These are phyloP conservation scores for Candolleomyces eurysporus DNA, from an alignment of 768 basidiomycete species.

Conservation along the genomic window DNA sequence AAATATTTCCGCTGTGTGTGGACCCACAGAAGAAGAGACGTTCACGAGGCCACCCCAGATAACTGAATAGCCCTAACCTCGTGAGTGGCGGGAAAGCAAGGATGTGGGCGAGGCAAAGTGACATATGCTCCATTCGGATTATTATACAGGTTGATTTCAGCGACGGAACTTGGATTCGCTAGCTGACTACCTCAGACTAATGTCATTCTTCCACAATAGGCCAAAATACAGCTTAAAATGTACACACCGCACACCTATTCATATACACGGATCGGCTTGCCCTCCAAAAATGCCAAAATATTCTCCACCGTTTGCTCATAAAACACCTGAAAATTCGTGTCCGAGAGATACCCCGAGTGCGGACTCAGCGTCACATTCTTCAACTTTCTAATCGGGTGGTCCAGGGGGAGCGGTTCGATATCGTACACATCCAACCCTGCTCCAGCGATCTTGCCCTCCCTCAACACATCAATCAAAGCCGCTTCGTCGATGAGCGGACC, in stretches of 20 bases:
- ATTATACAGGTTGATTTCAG: no score
- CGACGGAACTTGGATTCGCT: no score
- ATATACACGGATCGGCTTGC: slow-evolving; percentile 20
- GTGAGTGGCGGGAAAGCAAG: no score
- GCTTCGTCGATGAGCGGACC: slow-evolving; percentile 60
- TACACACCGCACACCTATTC: not conserved
- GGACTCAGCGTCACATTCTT: slow-evolving; percentile 60
- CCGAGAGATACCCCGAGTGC: slow-evolving; percentile 57
- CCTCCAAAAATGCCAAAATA: slow-evolving; percentile 52
- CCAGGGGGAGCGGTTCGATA: slow-evolving; percentile 57
- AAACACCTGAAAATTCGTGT: slow-evolving; percentile 51
- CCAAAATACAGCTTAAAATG: no score
- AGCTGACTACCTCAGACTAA: no score
- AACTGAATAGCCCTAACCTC: no score
- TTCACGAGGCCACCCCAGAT: no score
- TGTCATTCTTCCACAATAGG: no score
- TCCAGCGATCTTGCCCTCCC: slow-evolving; percentile 40
- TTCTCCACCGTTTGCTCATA: slow-evolving; percentile 58
- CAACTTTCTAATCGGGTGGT: slow-evolving; percentile 50
- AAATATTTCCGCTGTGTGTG: no score
- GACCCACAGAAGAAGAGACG: no score
- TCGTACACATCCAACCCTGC: slow-evolving; percentile 69
- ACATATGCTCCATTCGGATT: no score
- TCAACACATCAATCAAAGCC: slow-evolving; percentile 41
- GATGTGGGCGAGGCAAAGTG: no score